phyloP scores from a whole-genome alignment of 345 rosid species.

The Erodium maritimum region DNA sequence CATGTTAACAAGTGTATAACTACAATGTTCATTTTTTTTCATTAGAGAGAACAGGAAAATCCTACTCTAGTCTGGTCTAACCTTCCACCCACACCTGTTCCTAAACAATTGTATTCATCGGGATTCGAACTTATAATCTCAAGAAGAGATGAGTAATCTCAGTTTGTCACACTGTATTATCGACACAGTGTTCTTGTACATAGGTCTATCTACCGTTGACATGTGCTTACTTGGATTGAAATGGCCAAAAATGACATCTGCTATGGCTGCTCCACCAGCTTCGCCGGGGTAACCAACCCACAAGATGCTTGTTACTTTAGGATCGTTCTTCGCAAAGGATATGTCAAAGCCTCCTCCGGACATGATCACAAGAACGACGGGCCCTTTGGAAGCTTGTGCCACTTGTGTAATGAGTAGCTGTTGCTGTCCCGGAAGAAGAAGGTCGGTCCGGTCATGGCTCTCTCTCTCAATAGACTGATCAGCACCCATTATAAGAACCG shows the following conservation, averaged over 20 bases:
- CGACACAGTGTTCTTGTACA: no score
- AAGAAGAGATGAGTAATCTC: no score
- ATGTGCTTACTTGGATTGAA: constrained; percentile 61
- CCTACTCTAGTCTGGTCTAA: no score
- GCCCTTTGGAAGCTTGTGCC: constrained; percentile 66
- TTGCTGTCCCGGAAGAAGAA: constrained; percentile 77
- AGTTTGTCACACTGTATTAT: no score
- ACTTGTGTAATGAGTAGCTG: constrained; percentile 46
- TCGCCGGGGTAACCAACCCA: constrained; percentile 97
- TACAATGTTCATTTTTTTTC: no score
- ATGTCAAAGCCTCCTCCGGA: constrained; percentile 90
- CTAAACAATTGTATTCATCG: no score
- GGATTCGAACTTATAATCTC: no score
- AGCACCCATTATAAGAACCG: constrained; percentile 68
- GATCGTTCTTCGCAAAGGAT: constrained; percentile 51
- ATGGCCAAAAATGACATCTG: constrained; percentile 64
- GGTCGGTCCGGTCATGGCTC: constrained; percentile 45
- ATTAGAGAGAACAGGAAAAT: no score
- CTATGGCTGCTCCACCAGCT: constrained; percentile 87
- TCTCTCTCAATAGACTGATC: constrained; percentile 73
- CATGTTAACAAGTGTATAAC: no score
- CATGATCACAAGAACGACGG: constrained; percentile 84
- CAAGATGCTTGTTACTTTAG: constrained; percentile 55
- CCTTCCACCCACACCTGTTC: no score
- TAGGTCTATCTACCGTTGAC: no score